These are phyloP conservation scores for Exophiala spinifera DNA, from an alignment of 2,329 filamentous ascomycete species.

Conservation along the genomic window DNA sequence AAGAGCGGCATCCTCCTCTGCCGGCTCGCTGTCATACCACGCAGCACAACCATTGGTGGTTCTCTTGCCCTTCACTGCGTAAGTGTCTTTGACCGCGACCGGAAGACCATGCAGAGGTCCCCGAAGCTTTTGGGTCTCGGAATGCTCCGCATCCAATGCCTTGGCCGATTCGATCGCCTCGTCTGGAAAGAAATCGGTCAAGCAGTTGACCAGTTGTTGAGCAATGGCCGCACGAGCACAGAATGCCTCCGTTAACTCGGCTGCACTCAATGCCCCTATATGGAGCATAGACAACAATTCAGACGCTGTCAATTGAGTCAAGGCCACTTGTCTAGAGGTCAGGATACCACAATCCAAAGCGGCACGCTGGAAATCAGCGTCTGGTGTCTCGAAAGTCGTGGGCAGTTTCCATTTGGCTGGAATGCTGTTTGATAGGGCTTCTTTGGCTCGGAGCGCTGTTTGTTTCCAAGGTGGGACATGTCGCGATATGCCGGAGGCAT, in stretches of 20 bases:
- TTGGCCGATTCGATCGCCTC: conserved; percentile 37
- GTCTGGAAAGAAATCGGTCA: conserved; percentile 37
- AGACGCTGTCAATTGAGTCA: conserved; percentile 48
- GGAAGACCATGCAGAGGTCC: conserved; percentile 41
- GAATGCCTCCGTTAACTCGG: conserved; percentile 53
- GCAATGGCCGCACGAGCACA: conserved; percentile 43
- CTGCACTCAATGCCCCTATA: conserved; percentile 35
- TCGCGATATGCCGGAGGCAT: background rate
- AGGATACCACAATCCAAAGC: conserved; percentile 38
- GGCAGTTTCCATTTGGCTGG: conserved; percentile 1
- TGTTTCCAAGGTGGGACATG: background rate
- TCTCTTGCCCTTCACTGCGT: conserved; percentile 51
- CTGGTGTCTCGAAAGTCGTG: background rate
- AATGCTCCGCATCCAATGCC: conserved; percentile 35
- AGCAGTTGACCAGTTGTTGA: conserved; percentile 32
- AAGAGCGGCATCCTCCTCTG: conserved; percentile 53
- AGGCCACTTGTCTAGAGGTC: conserved; percentile 42
- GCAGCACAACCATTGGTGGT: conserved; percentile 52
- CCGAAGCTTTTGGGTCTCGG: conserved; percentile 30
- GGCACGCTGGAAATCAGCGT: background rate
- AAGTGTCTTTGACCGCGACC: conserved; percentile 35
- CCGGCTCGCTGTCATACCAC: conserved; percentile 58
- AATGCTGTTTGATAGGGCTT: background rate
- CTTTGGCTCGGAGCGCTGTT: background rate
- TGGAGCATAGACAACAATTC: conserved; percentile 32